phyloP scores from a whole-genome alignment of 2,329 filamentous ascomycete species.

The Hypoxylon sp. region DNA sequence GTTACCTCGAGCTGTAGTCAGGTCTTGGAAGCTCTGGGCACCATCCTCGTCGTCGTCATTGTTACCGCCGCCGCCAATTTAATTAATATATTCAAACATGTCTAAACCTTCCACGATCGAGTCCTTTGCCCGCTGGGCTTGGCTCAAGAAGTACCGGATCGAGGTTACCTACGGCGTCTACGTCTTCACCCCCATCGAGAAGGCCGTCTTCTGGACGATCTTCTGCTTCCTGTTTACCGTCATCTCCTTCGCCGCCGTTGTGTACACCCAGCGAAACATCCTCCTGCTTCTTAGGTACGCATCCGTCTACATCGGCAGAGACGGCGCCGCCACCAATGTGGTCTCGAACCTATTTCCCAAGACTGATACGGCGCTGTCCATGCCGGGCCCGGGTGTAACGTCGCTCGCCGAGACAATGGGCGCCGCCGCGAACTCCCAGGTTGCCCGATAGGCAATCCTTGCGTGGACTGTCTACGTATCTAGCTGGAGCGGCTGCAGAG shows the following conservation, averaged over 20 bases:
- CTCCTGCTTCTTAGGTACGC: constrained; percentile 60
- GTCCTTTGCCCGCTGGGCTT: constrained; percentile 73
- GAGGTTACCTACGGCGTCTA: constrained; percentile 85
- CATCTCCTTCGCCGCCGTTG: constrained; percentile 73
- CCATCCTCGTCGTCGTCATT: constrained; percentile 10
- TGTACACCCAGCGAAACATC: constrained; percentile 78
- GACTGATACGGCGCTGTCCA: constrained; percentile 4
- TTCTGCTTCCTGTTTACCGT: constrained; percentile 78
- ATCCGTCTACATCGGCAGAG: constrained; percentile 21
- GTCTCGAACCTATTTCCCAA: constrained; percentile 25
- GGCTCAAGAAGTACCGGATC: constrained; percentile 84
- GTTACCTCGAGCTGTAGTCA: constrained; percentile 24
- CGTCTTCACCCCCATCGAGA: constrained; percentile 82
- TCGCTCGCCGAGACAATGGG: constrained; percentile 39
- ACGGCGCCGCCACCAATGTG: background rate
- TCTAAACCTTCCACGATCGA: constrained; percentile 39
- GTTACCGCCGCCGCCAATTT: background rate
- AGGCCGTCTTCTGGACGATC: constrained; percentile 81
- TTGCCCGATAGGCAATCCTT: background rate
- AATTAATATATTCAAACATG: constrained; percentile 12
- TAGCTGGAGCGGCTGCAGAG: background rate
- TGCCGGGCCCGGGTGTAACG: constrained; percentile 20
- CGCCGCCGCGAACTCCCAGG: constrained; percentile 33
- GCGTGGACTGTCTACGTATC: background rate
- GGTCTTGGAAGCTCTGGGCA: constrained; percentile 17